Evolutionary conservation across 352 stramenopile species (phyloP).

Genomic region (Hyaloperonospora arabidopsidis): DNA sequence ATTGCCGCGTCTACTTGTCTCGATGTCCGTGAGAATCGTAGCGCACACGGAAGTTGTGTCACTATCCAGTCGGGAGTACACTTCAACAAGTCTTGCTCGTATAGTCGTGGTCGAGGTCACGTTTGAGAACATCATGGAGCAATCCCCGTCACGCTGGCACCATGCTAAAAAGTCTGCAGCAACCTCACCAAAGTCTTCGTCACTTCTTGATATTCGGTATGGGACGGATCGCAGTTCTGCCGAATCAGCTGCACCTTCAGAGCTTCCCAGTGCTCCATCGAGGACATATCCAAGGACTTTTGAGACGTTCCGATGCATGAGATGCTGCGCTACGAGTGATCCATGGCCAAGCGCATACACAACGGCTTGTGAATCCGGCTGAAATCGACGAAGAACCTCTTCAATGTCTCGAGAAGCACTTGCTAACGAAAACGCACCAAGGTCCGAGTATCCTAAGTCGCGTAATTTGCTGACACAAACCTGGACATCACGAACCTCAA

Average conservation of each 20-base stretch:
- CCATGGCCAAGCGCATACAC: slow-evolving; percentile 68
- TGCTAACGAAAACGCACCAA: slow-evolving; percentile 57
- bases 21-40: slow-evolving; percentile 14
- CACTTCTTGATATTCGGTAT: slow-evolving; percentile 28
- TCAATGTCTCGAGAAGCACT: slow-evolving; percentile 58
- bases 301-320: slow-evolving; percentile 46
- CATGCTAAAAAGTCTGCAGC: slow-evolving; percentile 36
- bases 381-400: slow-evolving; percentile 39
- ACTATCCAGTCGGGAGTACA: slow-evolving; percentile 35
- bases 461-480: slow-evolving; percentile 12
- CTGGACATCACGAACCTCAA: slow-evolving; percentile 13
- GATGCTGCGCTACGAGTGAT: slow-evolving; percentile 51
- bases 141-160: slow-evolving; percentile 40
- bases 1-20: slow-evolving; percentile 8
- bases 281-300: slow-evolving; percentile 54
- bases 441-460: slow-evolving; percentile 16
- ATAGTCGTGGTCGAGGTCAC: slow-evolving; percentile 24
- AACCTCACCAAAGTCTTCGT: slow-evolving; percentile 39
- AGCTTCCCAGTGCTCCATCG: slow-evolving; percentile 35
- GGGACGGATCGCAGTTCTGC: not conserved
- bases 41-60: slow-evolving; percentile 26
- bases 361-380: slow-evolving; percentile 32
- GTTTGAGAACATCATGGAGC: slow-evolving; percentile 32
- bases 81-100: slow-evolving; percentile 24
- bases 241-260: not conserved